Conservation (phyloP, 306 rosid species). For the Carpinus fangiana region DNA sequence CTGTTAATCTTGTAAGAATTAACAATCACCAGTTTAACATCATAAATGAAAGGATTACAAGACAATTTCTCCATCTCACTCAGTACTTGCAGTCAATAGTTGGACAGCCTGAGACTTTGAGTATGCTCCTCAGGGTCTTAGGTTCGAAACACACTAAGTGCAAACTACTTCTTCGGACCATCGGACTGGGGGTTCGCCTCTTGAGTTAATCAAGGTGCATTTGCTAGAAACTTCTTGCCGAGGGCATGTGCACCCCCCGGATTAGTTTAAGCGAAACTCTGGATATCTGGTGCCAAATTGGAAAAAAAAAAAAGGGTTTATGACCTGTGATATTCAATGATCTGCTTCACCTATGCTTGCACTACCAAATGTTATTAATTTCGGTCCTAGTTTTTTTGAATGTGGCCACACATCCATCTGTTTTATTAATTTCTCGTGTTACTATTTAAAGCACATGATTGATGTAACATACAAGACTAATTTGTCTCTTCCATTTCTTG, state of each 20-base stretch:
- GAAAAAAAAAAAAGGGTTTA: background rate
- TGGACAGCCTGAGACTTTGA: too few relatives aligned
- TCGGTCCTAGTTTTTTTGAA: background rate
- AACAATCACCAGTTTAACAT: background rate
- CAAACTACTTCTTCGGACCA: too few relatives aligned
- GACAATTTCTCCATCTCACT: background rate
- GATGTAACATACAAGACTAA: background rate
- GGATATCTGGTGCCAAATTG: too few relatives aligned
- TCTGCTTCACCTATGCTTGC: background rate
- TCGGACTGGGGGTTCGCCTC: too few relatives aligned
- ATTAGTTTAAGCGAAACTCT: too few relatives aligned
- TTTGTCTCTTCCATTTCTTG: background rate
- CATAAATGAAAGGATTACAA: background rate
- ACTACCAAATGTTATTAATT: background rate
- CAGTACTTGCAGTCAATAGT: background rate
- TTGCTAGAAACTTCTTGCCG: too few relatives aligned
- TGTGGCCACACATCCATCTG: background rate
- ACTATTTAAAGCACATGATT: background rate
- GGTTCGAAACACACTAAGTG: too few relatives aligned
- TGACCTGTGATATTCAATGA: background rate
- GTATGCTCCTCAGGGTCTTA: too few relatives aligned
- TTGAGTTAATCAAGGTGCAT: too few relatives aligned
- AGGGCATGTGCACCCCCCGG: too few relatives aligned
- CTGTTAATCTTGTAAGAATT: conserved; percentile 1
- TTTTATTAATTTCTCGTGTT: background rate